phyloP scores from a whole-genome alignment of 805 yeast genomes.

The Candida michaelii region DNA sequence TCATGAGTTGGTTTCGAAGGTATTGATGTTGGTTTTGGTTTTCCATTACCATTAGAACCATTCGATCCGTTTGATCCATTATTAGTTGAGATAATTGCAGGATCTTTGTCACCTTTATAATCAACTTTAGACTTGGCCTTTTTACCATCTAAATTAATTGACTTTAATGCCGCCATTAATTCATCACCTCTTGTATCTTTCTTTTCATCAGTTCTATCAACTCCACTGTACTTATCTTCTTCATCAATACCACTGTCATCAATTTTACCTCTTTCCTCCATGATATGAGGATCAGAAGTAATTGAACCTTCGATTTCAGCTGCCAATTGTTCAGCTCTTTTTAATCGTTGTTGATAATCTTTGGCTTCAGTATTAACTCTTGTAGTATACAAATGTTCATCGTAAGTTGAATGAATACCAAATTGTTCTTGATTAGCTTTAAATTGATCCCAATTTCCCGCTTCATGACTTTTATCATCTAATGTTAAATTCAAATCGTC shows the following conservation, averaged over 20 bases:
- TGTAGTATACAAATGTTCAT: conserved; percentile 87
- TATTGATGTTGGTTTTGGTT: conserved; percentile 29
- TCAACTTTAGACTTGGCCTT: conserved; percentile 54
- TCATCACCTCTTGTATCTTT: conserved; percentile 43
- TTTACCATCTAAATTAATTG: conserved; percentile 20
- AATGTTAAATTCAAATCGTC: conserved; percentile 24
- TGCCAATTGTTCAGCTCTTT: conserved; percentile 76
- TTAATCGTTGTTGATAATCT: conserved; percentile 62
- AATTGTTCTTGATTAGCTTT: conserved; percentile 86
- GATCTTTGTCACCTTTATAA: conserved; percentile 49
- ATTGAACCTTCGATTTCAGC: conserved; percentile 74
- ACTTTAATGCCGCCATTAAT: conserved; percentile 47
- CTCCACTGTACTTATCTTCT: conserved; percentile 96
- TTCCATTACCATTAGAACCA: conserved; percentile 10
- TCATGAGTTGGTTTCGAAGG: conserved; percentile 34
- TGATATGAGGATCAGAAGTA: conserved; percentile 73
- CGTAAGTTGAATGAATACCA: conserved; percentile 81
- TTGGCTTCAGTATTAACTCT: conserved; percentile 68
- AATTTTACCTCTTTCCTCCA: conserved; percentile 85
- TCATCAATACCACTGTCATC: conserved; percentile 91
- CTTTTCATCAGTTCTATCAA: conserved; percentile 45
- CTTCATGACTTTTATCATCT: conserved; percentile 23
- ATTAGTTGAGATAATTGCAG: conserved; percentile 59
- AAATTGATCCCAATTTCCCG: conserved; percentile 83
- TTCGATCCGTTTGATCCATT: conserved; percentile 23